Percentiles rank a stretch among this genome's conserved stretches.
These are phyloP conservation scores for Cryphonectria parasitica DNA, from an alignment of 2,329 filamentous ascomycete species.

Conservation along the genomic window DNA sequence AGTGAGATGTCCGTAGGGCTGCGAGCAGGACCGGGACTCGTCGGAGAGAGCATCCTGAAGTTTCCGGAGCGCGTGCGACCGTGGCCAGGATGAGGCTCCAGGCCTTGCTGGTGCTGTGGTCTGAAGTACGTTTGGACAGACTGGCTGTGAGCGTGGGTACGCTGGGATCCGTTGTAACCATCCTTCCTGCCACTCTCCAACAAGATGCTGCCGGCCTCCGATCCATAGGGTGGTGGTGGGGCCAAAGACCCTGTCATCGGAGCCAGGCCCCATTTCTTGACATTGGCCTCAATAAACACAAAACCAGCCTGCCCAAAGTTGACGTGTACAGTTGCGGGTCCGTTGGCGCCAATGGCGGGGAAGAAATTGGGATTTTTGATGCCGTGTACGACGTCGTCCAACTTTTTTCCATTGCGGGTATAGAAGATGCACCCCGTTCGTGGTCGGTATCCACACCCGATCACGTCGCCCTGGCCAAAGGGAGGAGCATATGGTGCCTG, in stretches of 20 bases:
- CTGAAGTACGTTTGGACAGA: slow-evolving; percentile 49
- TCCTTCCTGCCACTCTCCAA: slow-evolving; percentile 80
- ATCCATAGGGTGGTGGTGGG: slow-evolving; percentile 94
- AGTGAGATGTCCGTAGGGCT: slow-evolving; percentile 96
- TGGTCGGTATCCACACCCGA: slow-evolving; percentile 93
- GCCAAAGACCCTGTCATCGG: slow-evolving; percentile 95
- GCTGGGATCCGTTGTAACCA: slow-evolving; percentile 47
- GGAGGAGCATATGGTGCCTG: slow-evolving; percentile 79
- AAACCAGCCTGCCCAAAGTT: slow-evolving; percentile 98
- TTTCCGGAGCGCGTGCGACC: slow-evolving; percentile 75
- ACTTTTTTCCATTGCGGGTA: slow-evolving; percentile 95
- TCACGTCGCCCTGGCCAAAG: slow-evolving; percentile 90
- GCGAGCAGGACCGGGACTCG: slow-evolving; percentile 85
- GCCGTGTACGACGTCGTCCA: slow-evolving; percentile 92
- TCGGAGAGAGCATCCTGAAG: slow-evolving; percentile 73
- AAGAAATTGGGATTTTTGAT: slow-evolving; percentile 97
- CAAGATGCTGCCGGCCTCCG: slow-evolving; percentile 94
- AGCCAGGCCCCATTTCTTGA: slow-evolving; percentile 98
- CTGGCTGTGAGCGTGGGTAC: slow-evolving; percentile 50
- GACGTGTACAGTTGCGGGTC: slow-evolving; percentile 89
- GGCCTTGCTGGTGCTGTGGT: slow-evolving; percentile 43
- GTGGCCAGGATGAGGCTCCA: slow-evolving; percentile 62
- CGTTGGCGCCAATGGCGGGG: slow-evolving; percentile 94
- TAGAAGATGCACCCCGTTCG: slow-evolving; percentile 96
- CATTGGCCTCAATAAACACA: slow-evolving; percentile 98